Percentiles rank a stretch among this genome's conserved stretches.
Conservation (phyloP, 352 stramenopile genomes). For the Globisporangium middletonii region DNA sequence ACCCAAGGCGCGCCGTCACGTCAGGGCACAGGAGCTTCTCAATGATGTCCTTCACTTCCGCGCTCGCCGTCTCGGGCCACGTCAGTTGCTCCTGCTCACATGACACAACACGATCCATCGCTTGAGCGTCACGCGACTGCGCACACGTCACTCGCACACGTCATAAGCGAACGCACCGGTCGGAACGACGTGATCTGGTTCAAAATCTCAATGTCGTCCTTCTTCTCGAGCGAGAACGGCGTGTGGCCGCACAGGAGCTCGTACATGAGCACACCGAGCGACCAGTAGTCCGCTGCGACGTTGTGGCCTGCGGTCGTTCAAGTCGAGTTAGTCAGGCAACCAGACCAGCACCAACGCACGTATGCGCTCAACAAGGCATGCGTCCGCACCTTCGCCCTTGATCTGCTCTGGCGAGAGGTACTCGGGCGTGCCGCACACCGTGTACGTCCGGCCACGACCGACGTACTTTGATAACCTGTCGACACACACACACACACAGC, state of each 20-base stretch:
- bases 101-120: background rate
- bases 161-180: constrained; percentile 39
- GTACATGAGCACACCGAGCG: constrained; percentile 92
- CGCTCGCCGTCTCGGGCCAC: constrained; percentile 64
- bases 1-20: constrained; percentile 47
- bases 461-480: constrained; percentile 87
- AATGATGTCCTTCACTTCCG: constrained; percentile 72
- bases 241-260: constrained; percentile 88
- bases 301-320: constrained; percentile 53
- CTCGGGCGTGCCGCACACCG: constrained; percentile 79
- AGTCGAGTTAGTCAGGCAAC: background rate
- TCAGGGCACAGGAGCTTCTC: constrained; percentile 53
- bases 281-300: constrained; percentile 90
- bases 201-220: constrained; percentile 85
- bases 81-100: constrained; percentile 36
- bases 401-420: constrained; percentile 85
- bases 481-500: background rate
- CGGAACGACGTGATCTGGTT: constrained; percentile 79
- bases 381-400: constrained; percentile 72
- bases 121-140: background rate
- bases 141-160: too few species aligned
- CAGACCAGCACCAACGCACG: background rate
- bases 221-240: constrained; percentile 81
- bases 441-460: constrained; percentile 77
- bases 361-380: background rate